Evolutionary conservation across 2,329 filamentous ascomycete genomes (phyloP).

Genomic region (Leptographium wingfieldii): DNA sequence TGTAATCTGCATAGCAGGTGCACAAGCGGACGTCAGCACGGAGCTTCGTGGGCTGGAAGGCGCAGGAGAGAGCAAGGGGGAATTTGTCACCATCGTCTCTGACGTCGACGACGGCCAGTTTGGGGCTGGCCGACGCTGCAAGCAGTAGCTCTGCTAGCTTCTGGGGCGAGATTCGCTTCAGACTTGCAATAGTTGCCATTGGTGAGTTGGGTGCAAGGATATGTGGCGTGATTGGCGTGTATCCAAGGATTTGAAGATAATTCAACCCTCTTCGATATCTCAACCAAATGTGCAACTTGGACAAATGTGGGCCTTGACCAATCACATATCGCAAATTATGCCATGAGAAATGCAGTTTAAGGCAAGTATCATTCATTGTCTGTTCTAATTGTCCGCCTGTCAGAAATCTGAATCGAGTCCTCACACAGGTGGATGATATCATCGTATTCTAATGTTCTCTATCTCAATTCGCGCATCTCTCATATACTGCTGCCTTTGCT

Average conservation of each 20-base stretch:
- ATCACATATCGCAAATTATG: not conserved
- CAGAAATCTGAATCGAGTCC: too few species aligned
- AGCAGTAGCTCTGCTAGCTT: constrained; percentile 55
- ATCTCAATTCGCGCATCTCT: not conserved
- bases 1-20: constrained; percentile 49
- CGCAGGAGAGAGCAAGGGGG: not conserved
- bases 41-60: not conserved
- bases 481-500: not conserved
- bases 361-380: too few species aligned
- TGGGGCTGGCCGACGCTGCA: constrained; percentile 28
- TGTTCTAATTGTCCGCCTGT: too few species aligned
- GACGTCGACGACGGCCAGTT: constrained; percentile 73
- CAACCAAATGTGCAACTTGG: not conserved
- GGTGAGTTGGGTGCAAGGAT: not conserved
- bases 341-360: not conserved
- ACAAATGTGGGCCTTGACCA: not conserved
- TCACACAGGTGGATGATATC: too few species aligned
- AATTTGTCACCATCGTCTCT: constrained; percentile 57
- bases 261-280: not conserved
- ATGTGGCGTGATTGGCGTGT: not conserved
- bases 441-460: not conserved
- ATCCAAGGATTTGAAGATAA: not conserved
- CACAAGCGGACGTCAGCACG: not conserved
- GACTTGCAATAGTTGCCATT: constrained; percentile 45
- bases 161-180: constrained; percentile 56